Evolutionary conservation across 352 stramenopile genomes (phyloP).

Genomic region (Phytophthora pseudosyringae): DNA sequence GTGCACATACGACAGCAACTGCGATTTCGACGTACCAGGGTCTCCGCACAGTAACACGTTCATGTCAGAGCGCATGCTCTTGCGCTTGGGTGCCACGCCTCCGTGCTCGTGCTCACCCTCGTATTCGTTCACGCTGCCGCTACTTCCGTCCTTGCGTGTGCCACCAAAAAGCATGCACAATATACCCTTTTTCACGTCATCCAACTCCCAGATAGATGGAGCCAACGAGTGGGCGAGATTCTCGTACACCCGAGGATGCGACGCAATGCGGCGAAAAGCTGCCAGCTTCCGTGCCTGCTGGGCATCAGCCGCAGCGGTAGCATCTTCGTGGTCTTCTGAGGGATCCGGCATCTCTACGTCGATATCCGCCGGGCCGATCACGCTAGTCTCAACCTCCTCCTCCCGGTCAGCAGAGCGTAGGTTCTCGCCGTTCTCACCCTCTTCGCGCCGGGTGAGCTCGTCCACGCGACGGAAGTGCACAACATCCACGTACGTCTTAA

Average conservation of each 20-base stretch:
- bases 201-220: slow-evolving; percentile 94
- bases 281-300: slow-evolving; percentile 62
- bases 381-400: slow-evolving; percentile 20
- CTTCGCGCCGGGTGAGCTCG: slow-evolving; percentile 65
- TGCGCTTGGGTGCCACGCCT: slow-evolving; percentile 49
- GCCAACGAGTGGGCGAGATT: slow-evolving; percentile 84
- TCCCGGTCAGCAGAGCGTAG: slow-evolving; percentile 12
- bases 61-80: slow-evolving; percentile 95
- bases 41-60: slow-evolving; percentile 99
- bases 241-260: slow-evolving; percentile 84
- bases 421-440: slow-evolving; percentile 38
- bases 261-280: slow-evolving; percentile 76
- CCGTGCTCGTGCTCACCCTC: slow-evolving; percentile 42
- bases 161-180: slow-evolving; percentile 99
- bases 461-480: slow-evolving; percentile 97
- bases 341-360: slow-evolving; percentile 46
- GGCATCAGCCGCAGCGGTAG: slow-evolving; percentile 53
- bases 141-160: slow-evolving; percentile 82
- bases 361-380: slow-evolving; percentile 40
- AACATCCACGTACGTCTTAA: slow-evolving; percentile 99
- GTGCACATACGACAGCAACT: slow-evolving; percentile 98
- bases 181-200: slow-evolving; percentile 99
- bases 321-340: slow-evolving; percentile 44
- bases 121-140: slow-evolving; percentile 52
- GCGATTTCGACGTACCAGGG: slow-evolving; percentile 97